Evolutionary conservation across 2,329 filamentous ascomycete species (phyloP), one percentile per base, ranked within the genome.

Genomic region (Karstenula rhodostoma): DNA sequence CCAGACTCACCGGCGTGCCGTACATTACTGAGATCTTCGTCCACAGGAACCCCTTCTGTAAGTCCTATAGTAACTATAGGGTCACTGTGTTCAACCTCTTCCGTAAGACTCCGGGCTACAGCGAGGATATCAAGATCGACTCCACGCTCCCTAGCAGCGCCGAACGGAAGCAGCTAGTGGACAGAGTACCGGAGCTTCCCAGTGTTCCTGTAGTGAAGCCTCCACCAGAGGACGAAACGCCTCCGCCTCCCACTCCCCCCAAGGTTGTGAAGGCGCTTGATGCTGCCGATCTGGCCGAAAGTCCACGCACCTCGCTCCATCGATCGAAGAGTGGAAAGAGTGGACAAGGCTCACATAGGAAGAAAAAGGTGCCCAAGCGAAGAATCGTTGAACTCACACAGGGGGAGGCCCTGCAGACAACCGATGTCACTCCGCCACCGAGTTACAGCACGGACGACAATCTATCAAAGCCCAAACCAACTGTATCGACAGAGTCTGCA

Each of bases 61-160:
- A 91, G 68, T 94, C 93, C 0, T 92, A 97, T 74, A 85, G 89
- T 60, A 89, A 90, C 68, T 96, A 97, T 75, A 89, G 95, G 51
- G 85, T 96, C 65, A 91, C 89, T 22, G 96, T 98, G 64, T 97
- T 99, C 87, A 99, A 98, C 71, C 84, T 98, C 2, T 99, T 99
- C 83, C 88, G 95, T 64, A 89, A 88, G 60, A 93, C 92, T 0
- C 92, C 94, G 12, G 95, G 95, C 5, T 96, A 95, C 72, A 90
- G 89, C 0, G 92, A 97, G 66, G 95, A 99, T 73, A 89, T 98
- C 61, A 83, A 93, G 48, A 94, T 99, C 68, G 95, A 99, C 75
- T 89, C 90, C 2, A 87, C 87, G 35, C 90, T 90, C 0, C 94
- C 95, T 0, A 90, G 86, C n/a, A 96, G 93, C 72, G 86, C 89